These are phyloP conservation scores for Lentinula boryana DNA, from an alignment of 768 basidiomycete species.

Conservation along the genomic window DNA sequence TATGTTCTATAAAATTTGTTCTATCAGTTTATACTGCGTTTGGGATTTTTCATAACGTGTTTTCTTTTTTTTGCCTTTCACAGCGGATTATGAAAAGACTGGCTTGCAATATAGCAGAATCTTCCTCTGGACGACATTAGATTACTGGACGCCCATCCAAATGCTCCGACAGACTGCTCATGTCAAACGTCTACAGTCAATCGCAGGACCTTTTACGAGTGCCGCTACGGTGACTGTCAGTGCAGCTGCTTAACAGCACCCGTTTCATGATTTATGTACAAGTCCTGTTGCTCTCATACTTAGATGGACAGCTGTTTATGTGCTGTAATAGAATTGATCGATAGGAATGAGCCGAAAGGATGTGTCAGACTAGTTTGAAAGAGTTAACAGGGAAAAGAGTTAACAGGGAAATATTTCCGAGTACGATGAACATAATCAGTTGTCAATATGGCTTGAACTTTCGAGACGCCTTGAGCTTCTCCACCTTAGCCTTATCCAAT, in stretches of 20 bases:
- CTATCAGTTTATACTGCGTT: not conserved
- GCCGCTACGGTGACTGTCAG: conserved; percentile 4
- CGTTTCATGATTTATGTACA: not conserved
- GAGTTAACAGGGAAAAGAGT: too few relatives aligned
- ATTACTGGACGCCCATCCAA: conserved; percentile 51
- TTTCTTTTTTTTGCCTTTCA: not conserved
- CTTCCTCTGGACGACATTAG: conserved; percentile 69
- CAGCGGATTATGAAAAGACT: conserved; percentile 66
- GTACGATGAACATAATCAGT: too few relatives aligned
- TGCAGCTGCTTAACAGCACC: not conserved
- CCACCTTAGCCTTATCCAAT: conserved; percentile 81
- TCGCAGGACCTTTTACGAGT: conserved; percentile 50
- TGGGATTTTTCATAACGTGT: not conserved
- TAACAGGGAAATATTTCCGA: too few relatives aligned
- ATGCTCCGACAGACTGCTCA: conserved; percentile 19
- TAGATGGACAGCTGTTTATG: too few relatives aligned
- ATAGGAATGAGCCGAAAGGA: too few relatives aligned
- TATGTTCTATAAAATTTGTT: conserved; percentile 22
- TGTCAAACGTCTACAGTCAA: conserved; percentile 35
- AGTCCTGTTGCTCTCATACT: not conserved
- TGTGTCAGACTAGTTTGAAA: too few relatives aligned
- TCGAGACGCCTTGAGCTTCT: conserved; percentile 70
- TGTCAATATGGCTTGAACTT: conserved; percentile 82
- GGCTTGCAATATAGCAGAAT: conserved; percentile 55
- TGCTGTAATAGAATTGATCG: not conserved